A percentile compares a stretch with the other conserved stretches of the same genome.
Conservation (phyloP, 2,329 filamentous ascomycete genomes). For the Ophiostoma himal-ulmi region DNA sequence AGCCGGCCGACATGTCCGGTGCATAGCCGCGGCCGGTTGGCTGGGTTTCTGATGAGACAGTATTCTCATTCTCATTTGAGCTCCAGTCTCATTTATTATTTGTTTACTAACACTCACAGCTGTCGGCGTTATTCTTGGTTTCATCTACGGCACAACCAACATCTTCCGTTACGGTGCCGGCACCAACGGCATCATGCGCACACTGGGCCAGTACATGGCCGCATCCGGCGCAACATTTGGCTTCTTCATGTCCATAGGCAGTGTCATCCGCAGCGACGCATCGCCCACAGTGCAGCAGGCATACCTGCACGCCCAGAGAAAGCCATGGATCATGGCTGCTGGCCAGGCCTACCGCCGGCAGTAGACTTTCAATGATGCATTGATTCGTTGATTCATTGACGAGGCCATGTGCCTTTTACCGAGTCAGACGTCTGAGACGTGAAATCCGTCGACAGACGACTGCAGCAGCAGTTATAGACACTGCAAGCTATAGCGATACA, state of each 20-base stretch:
- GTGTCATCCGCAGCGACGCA: conserved; percentile 81
- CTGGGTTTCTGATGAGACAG: not conserved
- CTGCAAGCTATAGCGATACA: not conserved
- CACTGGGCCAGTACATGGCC: conserved; percentile 92
- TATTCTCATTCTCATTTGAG: not conserved
- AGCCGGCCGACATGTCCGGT: not conserved
- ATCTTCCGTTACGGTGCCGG: conserved; percentile 94
- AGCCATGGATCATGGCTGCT: conserved; percentile 60
- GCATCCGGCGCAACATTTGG: conserved; percentile 94
- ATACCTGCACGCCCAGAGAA: conserved; percentile 67
- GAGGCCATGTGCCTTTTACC: too few species aligned
- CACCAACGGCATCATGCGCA: conserved; percentile 87
- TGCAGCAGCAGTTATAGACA: not conserved
- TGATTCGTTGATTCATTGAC: not conserved
- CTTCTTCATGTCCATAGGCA: conserved; percentile 99
- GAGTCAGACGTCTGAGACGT: not conserved
- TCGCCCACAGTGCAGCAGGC: conserved; percentile 68
- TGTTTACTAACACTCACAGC: conserved; percentile 48
- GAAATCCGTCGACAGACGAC: not conserved
- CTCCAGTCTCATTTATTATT: not conserved
- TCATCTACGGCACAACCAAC: conserved; percentile 91
- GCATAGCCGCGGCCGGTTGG: not conserved
- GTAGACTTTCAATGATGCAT: not conserved
- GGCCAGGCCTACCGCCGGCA: conserved; percentile 37
- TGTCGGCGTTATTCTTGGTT: conserved; percentile 92